Evolutionary conservation across 2,329 filamentous ascomycete genomes (phyloP).

Genomic region (Ceratocystis papillata): DNA sequence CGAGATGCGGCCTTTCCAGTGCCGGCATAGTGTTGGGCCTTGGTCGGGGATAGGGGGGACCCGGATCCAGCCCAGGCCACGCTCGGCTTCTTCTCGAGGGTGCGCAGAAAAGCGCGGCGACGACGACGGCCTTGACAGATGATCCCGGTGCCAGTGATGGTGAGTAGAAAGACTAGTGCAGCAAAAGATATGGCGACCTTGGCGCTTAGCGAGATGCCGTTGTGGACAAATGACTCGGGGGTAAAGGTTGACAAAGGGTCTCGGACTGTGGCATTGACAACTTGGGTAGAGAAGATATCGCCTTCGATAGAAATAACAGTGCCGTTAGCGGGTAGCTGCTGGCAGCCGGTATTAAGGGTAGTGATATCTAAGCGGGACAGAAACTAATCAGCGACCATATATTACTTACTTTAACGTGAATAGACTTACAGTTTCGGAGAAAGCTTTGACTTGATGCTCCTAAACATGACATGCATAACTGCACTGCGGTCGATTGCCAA

Average conservation of each 20-base stretch:
- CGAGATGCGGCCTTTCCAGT: constrained; percentile 18
- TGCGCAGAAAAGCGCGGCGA: constrained; percentile 42
- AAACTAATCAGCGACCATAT: background rate
- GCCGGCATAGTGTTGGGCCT: background rate
- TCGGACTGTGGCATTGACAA: constrained; percentile 43
- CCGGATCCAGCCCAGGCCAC: constrained; percentile 17
- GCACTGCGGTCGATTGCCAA: constrained; percentile 36
- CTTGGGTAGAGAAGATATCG: constrained; percentile 40
- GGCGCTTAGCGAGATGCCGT: constrained; percentile 42
- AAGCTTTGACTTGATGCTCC: constrained; percentile 32
- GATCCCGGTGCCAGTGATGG: constrained; percentile 41
- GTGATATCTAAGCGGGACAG: constrained; percentile 35
- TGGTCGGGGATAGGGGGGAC: constrained; percentile 28
- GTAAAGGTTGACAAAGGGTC: constrained; percentile 34
- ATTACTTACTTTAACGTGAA: background rate
- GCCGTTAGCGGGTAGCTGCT: constrained; percentile 41
- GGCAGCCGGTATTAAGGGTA: constrained; percentile 46
- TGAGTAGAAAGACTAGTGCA: constrained; percentile 39
- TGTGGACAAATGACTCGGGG: constrained; percentile 34
- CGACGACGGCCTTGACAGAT: constrained; percentile 48
- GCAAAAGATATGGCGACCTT: constrained; percentile 50
- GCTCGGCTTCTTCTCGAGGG: constrained; percentile 33
- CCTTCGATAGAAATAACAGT: constrained; percentile 42
- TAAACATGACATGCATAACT: constrained; percentile 43
- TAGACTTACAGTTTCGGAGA: constrained; percentile 44